A percentile compares a stretch with the other conserved stretches of the same genome.
Evolutionary conservation across 2,329 filamentous ascomycete genomes (phyloP).

Genomic region (Clarireedia monteithiana): DNA sequence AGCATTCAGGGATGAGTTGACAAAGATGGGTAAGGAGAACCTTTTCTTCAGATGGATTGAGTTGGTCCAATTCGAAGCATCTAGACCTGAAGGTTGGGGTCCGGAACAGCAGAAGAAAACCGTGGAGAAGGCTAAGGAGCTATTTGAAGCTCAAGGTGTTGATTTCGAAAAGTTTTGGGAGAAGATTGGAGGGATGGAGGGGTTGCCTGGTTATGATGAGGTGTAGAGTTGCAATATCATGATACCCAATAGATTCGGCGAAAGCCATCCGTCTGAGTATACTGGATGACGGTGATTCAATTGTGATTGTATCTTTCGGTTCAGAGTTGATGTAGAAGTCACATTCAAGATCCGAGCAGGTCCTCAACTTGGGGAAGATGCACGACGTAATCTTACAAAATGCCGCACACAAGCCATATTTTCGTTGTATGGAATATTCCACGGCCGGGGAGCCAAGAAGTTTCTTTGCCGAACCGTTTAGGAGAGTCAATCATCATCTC

Average conservation of each 20-base stretch:
- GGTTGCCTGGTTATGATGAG: conserved; percentile 42
- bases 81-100: conserved; percentile 70
- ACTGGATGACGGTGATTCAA: not conserved
- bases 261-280: too few relatives aligned
- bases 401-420: too few relatives aligned
- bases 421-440: too few relatives aligned
- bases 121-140: conserved; percentile 63
- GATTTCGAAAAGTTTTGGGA: conserved; percentile 77
- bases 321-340: not conserved
- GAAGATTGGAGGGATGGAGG: conserved; percentile 56
- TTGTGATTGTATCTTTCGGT: not conserved
- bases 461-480: too few relatives aligned
- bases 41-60: conserved; percentile 92
- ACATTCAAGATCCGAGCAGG: not conserved
- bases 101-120: conserved; percentile 63
- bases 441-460: too few relatives aligned
- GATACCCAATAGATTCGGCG: conserved; percentile 3
- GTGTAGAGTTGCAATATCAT: not conserved
- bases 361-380: too few relatives aligned
- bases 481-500: too few relatives aligned
- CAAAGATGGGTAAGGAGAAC: conserved; percentile 72
- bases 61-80: conserved; percentile 80
- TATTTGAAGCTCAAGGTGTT: conserved; percentile 69
- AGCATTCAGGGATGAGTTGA: conserved; percentile 69
- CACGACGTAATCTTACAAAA: too few relatives aligned